phyloP scores from a whole-genome alignment of 148 eudicot species.

The Agrostemma githago region DNA sequence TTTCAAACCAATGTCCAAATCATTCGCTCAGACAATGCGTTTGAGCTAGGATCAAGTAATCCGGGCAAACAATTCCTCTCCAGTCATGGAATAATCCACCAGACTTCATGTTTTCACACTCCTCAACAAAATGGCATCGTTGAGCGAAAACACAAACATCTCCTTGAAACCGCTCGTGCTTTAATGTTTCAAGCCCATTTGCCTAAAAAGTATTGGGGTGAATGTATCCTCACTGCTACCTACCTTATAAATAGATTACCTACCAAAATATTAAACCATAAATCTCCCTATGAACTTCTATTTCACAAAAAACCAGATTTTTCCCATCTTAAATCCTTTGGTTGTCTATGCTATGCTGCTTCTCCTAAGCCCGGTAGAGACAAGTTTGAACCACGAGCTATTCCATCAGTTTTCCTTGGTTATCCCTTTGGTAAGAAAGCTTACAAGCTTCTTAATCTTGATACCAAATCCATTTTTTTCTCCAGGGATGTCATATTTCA shows the following conservation, averaged over 20 bases:
- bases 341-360: too few species aligned
- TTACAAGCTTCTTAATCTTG: neutral
- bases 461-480: neutral
- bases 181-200: neutral
- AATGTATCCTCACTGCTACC: neutral
- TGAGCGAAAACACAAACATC: slow-evolving; percentile 10
- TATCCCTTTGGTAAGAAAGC: neutral
- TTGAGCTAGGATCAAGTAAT: neutral
- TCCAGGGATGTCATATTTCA: neutral
- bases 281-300: neutral
- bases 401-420: neutral
- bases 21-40: neutral
- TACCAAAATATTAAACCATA: neutral
- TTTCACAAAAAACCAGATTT: too few species aligned
- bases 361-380: too few species aligned
- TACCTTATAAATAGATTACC: slow-evolving; percentile 6
- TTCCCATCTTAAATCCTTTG: too few species aligned
- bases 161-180: neutral
- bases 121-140: slow-evolving; percentile 16
- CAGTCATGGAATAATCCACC: neutral
- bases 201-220: neutral
- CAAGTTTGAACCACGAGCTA: too few species aligned
- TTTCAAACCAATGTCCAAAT: neutral
- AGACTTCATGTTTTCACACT: neutral
- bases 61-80: neutral